phyloP scores from a whole-genome alignment of 768 basidiomycete species.

The Trametes sanguinea region DNA sequence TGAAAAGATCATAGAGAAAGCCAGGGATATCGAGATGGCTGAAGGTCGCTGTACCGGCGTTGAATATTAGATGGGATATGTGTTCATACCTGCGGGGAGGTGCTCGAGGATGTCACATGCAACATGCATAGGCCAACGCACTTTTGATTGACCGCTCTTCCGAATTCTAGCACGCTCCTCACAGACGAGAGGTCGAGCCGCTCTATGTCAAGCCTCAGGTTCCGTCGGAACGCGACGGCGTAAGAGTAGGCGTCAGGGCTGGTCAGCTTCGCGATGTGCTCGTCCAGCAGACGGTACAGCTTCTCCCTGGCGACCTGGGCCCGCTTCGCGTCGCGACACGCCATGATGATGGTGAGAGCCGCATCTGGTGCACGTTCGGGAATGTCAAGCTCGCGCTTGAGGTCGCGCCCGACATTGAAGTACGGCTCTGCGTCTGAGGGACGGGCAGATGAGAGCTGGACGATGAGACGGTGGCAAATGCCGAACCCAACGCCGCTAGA shows the following conservation, averaged over 20 bases:
- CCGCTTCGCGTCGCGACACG: constrained; percentile 67
- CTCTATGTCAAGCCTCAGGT: constrained; percentile 61
- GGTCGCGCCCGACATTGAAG: constrained; percentile 30
- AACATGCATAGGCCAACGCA: constrained; percentile 31
- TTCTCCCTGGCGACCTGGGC: constrained; percentile 63
- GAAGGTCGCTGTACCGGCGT: constrained; percentile 73
- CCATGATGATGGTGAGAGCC: constrained; percentile 76
- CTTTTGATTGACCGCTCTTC: constrained; percentile 53
- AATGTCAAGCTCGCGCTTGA: constrained; percentile 15
- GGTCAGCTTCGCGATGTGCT: constrained; percentile 46
- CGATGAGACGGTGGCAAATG: constrained; percentile 75
- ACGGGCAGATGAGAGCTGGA: constrained; percentile 56
- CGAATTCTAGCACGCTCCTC: constrained; percentile 62
- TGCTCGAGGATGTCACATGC: not conserved
- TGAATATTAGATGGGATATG: constrained; percentile 77
- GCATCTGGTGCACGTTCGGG: constrained; percentile 38
- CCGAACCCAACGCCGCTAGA: constrained; percentile 81
- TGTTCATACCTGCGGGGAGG: constrained; percentile 62
- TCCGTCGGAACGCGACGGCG: constrained; percentile 57
- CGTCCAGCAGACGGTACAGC: constrained; percentile 56
- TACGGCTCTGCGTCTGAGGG: constrained; percentile 56
- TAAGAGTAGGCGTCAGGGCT: constrained; percentile 48
- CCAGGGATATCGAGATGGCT: constrained; percentile 50
- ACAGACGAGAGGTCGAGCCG: constrained; percentile 65
- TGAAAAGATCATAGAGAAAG: constrained; percentile 48